Evolutionary conservation across 2,329 filamentous ascomycete species (phyloP).

Genomic region (Aciculosporium take): DNA sequence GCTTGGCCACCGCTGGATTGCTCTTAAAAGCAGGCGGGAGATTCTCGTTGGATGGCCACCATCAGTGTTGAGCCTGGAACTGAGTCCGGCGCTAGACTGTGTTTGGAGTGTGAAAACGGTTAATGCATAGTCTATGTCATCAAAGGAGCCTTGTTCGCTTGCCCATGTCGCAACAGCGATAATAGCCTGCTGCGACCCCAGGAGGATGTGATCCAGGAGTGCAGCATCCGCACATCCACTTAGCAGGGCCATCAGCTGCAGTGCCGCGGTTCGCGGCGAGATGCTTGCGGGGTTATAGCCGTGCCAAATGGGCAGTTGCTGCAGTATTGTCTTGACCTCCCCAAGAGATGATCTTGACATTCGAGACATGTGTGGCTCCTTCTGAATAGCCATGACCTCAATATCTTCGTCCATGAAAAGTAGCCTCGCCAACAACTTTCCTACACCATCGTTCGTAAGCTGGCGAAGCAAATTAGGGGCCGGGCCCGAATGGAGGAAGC

Average conservation of each 20-base stretch:
- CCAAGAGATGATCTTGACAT: conserved; percentile 42
- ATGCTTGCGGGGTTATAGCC: conserved; percentile 33
- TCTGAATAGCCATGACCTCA: conserved; percentile 44
- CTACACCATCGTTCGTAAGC: conserved; percentile 39
- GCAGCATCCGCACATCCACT: conserved; percentile 15
- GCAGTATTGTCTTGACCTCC: conserved; percentile 38
- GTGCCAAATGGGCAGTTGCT: conserved; percentile 46
- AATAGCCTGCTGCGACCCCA: conserved; percentile 16
- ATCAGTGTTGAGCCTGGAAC: conserved; percentile 11
- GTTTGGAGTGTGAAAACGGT: conserved; percentile 25
- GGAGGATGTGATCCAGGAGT: conserved; percentile 16
- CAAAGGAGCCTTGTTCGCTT: conserved; percentile 6
- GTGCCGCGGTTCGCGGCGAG: conserved; percentile 47
- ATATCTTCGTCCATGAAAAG: conserved; percentile 42
- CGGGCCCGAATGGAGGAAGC: conserved; percentile 45
- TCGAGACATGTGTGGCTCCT: conserved; percentile 55
- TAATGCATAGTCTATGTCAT: conserved; percentile 28
- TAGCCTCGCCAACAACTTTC: conserved; percentile 40
- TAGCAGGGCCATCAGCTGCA: conserved; percentile 45
- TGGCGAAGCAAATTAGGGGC: conserved; percentile 45
- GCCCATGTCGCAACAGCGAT: conserved; percentile 12
- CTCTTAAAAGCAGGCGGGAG: conserved; percentile 16
- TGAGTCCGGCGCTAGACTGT: conserved; percentile 16
- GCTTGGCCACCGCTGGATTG: conserved; percentile 18
- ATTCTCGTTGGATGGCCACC: conserved; percentile 16